Percentiles rank a stretch among this genome's conserved stretches.
These are phyloP conservation scores for Herpetomonas samuelpessoai DNA, from an alignment of 208 protist genomes.

Conservation along the genomic window DNA sequence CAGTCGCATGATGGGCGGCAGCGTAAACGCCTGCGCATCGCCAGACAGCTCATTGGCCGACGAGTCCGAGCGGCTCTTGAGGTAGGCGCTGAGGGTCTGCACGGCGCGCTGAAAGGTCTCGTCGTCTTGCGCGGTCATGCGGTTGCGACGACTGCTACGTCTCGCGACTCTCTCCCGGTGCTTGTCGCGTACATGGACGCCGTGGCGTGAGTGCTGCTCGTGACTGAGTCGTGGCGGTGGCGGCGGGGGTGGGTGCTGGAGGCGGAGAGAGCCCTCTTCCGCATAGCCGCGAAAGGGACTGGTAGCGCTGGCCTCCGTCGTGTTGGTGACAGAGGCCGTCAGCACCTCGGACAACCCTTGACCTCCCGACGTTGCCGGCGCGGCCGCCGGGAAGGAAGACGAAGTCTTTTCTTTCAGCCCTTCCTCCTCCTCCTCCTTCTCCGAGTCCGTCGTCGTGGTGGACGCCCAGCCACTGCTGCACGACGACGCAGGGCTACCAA, in stretches of 20 bases:
- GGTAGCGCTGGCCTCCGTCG: background rate
- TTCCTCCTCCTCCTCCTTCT: slow-evolving; percentile 5
- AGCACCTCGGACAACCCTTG: too few species aligned
- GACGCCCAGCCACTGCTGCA: background rate
- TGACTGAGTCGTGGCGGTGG: background rate
- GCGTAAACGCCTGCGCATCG: slow-evolving; percentile 1
- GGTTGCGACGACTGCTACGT: background rate
- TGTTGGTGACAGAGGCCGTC: background rate
- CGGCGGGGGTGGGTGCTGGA: background rate
- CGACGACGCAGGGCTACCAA: background rate
- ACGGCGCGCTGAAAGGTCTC: background rate
- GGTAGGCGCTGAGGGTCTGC: slow-evolving; percentile 1
- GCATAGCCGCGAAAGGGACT: too few species aligned
- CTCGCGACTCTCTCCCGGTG: background rate
- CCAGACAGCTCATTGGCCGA: background rate
- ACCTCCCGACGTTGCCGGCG: background rate
- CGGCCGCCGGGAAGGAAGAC: too few species aligned
- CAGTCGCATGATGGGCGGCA: slow-evolving; percentile 9
- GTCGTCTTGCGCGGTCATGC: background rate
- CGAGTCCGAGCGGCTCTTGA: background rate
- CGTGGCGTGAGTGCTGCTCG: background rate
- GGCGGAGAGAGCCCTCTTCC: too few species aligned
- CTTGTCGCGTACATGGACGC: background rate
- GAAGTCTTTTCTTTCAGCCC: too few species aligned
- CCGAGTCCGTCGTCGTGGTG: background rate